Base-by-base conservation (phyloP, 2,329 filamentous ascomycete genomes). In the Pseudopithomyces chartarum region DNA sequence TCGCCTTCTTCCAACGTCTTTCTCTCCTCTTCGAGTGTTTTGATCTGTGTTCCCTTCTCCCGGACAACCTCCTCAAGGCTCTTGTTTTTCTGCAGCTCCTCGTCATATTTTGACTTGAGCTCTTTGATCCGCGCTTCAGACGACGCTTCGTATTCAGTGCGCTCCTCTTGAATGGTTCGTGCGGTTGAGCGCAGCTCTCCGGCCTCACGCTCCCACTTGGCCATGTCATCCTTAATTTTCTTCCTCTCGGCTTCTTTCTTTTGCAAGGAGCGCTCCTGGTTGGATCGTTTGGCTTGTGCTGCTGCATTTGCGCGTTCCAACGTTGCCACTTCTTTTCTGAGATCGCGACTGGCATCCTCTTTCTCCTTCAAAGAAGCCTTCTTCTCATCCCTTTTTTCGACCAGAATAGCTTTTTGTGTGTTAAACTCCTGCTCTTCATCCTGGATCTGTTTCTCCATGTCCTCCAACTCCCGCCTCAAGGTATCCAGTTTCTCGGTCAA, bases 311-410 rank as follows among this genome's bases (percentile, higher is more conserved):
- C 83, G 52, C 91, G 87, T 73, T 96, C 92, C 6, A 93, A 86
- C 44, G 85, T 86, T 51, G 91, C 88, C 52, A 96, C 88, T 70
- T 94, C 89, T 60, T 89, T 89, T 68, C 90, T 91, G 52, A 97
- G 78, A 69, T 92, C 92, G 43, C 91, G 88, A 47, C 92, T 97
- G 49, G 88, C 90, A 68, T 96, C 92, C 62, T 98, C 94, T 74
- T 96, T 97, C 69, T 96, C 91, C 72, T 91, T 95, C 52, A 95
- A 82, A 19, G 88, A 84, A 59, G 89, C 88, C 67, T 85, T 88
- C 73, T 97, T 87, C 49, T 89, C 85, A 63, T 96, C 91, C 57
- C 91, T 89, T 67, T 96, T 91, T 56, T 87, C 87, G 53, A 88
- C 86, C 32, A 97, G 63, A 11, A 78, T 74, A 1, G 74, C 73